Percentiles rank a stretch among this genome's conserved stretches.
Evolutionary conservation across 345 rosid species (phyloP).

Genomic region (Gossypium herbaceum): DNA sequence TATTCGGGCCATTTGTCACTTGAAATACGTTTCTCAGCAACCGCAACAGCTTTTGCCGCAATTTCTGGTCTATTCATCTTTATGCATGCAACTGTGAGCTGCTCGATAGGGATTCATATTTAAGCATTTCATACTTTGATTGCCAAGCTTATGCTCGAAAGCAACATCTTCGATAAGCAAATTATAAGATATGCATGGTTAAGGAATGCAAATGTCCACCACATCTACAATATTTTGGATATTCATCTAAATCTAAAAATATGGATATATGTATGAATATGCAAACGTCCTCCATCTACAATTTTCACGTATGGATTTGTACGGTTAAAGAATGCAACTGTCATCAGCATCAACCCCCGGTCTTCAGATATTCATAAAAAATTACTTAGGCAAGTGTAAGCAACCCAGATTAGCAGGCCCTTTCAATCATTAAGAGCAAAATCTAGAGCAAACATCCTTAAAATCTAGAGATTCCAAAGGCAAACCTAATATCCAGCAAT

Average conservation of each 20-base stretch:
- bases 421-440: neutral
- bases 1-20: conserved; percentile 89
- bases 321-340: too few species aligned
- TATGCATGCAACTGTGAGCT: conserved; percentile 82
- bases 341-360: too few species aligned
- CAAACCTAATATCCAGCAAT: neutral
- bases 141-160: neutral
- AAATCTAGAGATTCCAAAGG: neutral
- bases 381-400: neutral
- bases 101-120: conserved; percentile 4
- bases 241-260: too few species aligned
- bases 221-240: neutral
- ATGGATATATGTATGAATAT: too few species aligned
- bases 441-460: neutral
- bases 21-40: conserved; percentile 64
- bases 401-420: neutral
- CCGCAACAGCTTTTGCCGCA: conserved; percentile 63
- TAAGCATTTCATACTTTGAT: neutral
- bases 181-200: neutral
- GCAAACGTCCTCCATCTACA: too few species aligned
- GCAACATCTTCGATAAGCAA: neutral
- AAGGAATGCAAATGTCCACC: too few species aligned
- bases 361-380: neutral
- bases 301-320: too few species aligned
- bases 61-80: conserved; percentile 87